Base-by-base conservation (phyloP, 1,284 basidiomycete genomes). In the Kwoniella shivajii region DNA sequence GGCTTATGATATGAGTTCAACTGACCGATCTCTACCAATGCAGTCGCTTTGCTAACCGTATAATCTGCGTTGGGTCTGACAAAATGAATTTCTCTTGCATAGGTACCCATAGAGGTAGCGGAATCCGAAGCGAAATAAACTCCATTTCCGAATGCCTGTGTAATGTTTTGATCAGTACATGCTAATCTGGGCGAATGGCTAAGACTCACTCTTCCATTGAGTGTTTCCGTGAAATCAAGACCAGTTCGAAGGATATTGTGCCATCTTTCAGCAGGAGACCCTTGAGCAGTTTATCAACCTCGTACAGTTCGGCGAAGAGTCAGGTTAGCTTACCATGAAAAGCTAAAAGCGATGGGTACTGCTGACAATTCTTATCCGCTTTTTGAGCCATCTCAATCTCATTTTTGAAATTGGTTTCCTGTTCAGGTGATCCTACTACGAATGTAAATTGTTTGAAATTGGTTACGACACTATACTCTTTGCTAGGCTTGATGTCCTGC, bases 161-260 rank as follows among this genome's bases (percentile, higher is more conserved):
- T 20, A 26, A 6, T 22, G 20, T 16, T 27, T 2, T 42, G 18
- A 31, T 31, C 26, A 13, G 14, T 11, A 10, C 9, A 38, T 26
- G 18, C 27, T 1, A 30, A 11, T 26, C 13, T 16, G 4, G 11
- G 6, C 43, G 20, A 18, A 20, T 30, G 1, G 18, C 2, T 16
- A 36, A 29, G 22, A 57, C 58, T 54, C 30, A 61, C 64, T 51
- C 63, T 56, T 4, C 29, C 66, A 45, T 57, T 57, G 6, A 53
- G 58, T n/a, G 51, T 54, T n/a, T 68, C 66, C 3, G 31, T 26
- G 41, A 57, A 68, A 42, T 68, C 64, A 13, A 69, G 50, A 9
- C 67, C 67, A 1, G 50, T 59, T 14, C 67, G 30, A 1, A 69
- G 57, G 29, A 69, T 69, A 53, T 69, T 69, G 36, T 69, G 67